Evolutionary conservation across 768 basidiomycete species (phyloP).

Genomic region (Collybiopsis confluens): DNA sequence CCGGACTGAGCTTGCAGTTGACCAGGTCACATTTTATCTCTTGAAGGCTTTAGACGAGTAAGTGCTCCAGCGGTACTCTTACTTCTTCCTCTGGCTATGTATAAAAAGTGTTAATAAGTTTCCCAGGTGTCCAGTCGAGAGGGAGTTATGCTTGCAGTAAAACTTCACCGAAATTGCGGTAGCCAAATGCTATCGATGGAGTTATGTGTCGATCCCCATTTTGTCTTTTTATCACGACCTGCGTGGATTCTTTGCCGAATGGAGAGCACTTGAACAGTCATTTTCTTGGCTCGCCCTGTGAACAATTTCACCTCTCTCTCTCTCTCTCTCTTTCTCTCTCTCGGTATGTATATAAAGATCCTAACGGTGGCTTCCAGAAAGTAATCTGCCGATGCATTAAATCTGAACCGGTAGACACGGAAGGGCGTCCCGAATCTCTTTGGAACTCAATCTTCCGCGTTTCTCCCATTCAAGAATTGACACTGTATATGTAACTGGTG

Average conservation of each 20-base stretch:
- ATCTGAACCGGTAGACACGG: no score
- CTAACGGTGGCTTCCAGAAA: no score
- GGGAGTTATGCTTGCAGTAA: background rate
- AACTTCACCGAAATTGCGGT: background rate
- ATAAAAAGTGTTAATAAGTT: constrained; percentile 6
- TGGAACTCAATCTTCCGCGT: background rate
- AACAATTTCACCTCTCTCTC: no score
- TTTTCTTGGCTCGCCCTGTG: no score
- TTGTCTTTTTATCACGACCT: background rate
- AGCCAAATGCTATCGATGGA: background rate
- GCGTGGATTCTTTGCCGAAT: background rate
- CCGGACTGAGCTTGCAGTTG: constrained; percentile 61
- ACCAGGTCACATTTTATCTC: constrained; percentile 61
- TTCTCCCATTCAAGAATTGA: background rate
- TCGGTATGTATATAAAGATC: no score
- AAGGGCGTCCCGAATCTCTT: background rate
- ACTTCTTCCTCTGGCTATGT: constrained; percentile 60
- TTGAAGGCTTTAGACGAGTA: background rate
- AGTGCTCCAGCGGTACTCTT: background rate
- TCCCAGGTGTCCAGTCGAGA: background rate
- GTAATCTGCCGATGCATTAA: no score
- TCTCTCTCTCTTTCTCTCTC: no score
- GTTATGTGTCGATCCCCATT: background rate
- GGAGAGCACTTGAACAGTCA: background rate
- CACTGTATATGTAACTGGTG: background rate